Base-by-base conservation (phyloP, 1,284 basidiomycete genomes). In the Tremellales sp. region DNA sequence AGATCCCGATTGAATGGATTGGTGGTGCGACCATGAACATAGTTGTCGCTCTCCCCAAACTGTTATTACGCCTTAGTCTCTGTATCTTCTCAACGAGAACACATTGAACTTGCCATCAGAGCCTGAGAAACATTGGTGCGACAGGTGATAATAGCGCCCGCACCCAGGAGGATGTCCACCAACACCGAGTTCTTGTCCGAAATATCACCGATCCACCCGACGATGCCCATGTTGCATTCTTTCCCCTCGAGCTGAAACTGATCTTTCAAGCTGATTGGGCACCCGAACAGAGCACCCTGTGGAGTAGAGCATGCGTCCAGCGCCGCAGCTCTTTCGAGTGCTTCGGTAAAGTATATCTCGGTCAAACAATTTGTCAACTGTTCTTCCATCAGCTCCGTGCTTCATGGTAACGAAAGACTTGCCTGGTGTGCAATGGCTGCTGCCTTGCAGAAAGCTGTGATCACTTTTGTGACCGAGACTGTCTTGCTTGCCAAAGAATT, bases 241-340 rank as follows among this genome's bases (percentile, higher is more conserved):
- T 83, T 34, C 9, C 54, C 58, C 13, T 26, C 28, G n/a, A 59
- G 32, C 3, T 45, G 32, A 42, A 63, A 50, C 26, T 47, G 44
- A 50, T 63, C 64, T 47, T 65, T 64, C 40, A 66, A 38, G 14
- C 45, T 50, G 21, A 79, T 63, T 1, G 79, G 80, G 1, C 76
- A 56, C 12, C 76, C 75, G 47, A 75, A 73, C 3, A 76, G 60
- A 0, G 74, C 65, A 1, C 75, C 75, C 2, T 65, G 48, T 3
- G 66, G 62, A 4, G 74, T 73, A 0, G 68, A 71, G 45, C 73
- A 60, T 0, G 45, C 61, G 45, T 77, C 76, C 16, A 74, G 57
- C 24, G 61, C 55, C n/a, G 51, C 47, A 0, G 75, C 75, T 9
- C 63, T 51, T 19, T 47, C 64, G 21, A 72, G 48, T 0, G 64